Base-by-base conservation (phyloP, 1,284 basidiomycete species). In the Trichosporon sp. region DNA sequence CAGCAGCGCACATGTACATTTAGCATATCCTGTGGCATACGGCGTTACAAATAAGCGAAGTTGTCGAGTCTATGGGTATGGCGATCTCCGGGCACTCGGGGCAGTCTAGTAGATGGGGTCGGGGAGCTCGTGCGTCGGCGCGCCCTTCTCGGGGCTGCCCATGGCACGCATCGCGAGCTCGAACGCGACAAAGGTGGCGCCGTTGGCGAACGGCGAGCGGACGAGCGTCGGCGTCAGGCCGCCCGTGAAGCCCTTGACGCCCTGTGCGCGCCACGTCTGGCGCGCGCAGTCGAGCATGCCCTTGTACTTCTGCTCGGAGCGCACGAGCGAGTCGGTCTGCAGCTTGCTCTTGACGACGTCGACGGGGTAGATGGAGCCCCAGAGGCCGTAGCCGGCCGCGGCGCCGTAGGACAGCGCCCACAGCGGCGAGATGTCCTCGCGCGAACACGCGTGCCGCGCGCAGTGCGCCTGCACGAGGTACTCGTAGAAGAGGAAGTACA, bases 301-400 rank as follows among this genome's bases (percentile, higher is more conserved):
- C 51, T 85, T 87, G 85, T 95, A 98, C 80, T 91, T 91, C 76
- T 91, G 89, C 67, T 89, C 89, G 23, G 87, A 82, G 6, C 88
- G 85, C 56, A 88, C 87, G 79, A 95, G 92, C 0, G 91, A 90
- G 79, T 98, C 96, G 0, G 95, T 98, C 84, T 98, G 96, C 85
- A 98, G 90, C 68, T 94, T 89, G 31, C 91, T 92, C 81, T 98
- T 98, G 81, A 98, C 89, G 87, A 97, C 93, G 83, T 96, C 95
- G 81, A 94, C 90, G 8, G 93, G 93, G 84, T 95, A 95, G 84
- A 94, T 94, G 11, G 92, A 85, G 27, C 31, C 70, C 84, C 84
- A 84, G 56, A 84, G 77, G n/a, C 80, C 81, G 70, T 80, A 83
- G 47, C 82, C 81, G 9, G 93, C 92, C 1, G 89, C 86, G 21